Conservation (phyloP, 768 basidiomycete species). For the Kwoniella newhampshirensis region DNA sequence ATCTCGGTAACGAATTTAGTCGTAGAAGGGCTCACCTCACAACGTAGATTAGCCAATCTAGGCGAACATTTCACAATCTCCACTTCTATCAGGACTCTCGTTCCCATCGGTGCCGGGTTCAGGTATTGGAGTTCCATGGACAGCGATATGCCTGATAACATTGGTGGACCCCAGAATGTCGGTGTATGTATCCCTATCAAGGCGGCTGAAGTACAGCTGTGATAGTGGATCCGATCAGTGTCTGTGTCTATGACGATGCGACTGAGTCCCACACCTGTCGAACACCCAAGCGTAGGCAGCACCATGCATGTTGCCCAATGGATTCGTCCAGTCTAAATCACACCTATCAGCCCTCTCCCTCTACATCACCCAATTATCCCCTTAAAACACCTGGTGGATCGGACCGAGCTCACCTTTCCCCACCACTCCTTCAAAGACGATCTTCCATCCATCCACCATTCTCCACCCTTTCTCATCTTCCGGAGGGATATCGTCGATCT, state of each 20-base stretch:
- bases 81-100: slow-evolving; percentile 17
- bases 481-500: slow-evolving; percentile 26
- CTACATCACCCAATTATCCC: not conserved
- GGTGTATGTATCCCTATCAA: slow-evolving; percentile 32
- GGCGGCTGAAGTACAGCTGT: slow-evolving; percentile 39
- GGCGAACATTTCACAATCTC: slow-evolving; percentile 21
- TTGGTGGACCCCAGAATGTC: slow-evolving; percentile 42
- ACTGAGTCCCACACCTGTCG: slow-evolving; percentile 31
- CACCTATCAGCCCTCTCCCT: no score
- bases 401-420: slow-evolving; percentile 18
- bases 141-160: slow-evolving; percentile 30
- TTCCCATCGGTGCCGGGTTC: slow-evolving; percentile 29
- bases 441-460: slow-evolving; percentile 29
- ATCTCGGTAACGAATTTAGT: not conserved
- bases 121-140: slow-evolving; percentile 34
- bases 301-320: slow-evolving; percentile 31
- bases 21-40: slow-evolving; percentile 24
- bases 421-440: slow-evolving; percentile 14
- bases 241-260: not conserved
- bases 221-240: no score
- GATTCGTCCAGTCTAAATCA: slow-evolving; percentile 35
- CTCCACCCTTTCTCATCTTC: slow-evolving; percentile 26
- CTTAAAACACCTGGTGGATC: not conserved
- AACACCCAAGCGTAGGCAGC: slow-evolving; percentile 36
- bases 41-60: slow-evolving; percentile 22